Evolutionary conservation across 305 asterid species (phyloP), one percentile per base, ranked within the genome.

Genomic region (Ilex paraguariensis): DNA sequence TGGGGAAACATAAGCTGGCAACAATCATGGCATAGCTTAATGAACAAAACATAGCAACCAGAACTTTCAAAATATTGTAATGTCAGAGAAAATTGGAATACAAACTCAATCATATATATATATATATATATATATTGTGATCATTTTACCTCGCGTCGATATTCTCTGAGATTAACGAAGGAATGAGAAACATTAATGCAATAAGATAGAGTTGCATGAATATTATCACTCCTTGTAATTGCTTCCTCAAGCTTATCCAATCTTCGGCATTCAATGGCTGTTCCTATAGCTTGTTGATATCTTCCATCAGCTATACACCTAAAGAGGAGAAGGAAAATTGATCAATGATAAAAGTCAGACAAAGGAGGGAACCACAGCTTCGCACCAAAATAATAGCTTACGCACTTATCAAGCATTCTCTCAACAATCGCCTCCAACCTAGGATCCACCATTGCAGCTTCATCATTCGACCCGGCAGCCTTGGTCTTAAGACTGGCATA

Each of bases 401-500:
- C 88, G 30, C 81, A 89, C 96, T 82, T 87, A 60, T 89, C 92
- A 73, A 89, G 95, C 93, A 89, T 84, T 68, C 90, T 80, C 83
- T 91, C 99, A 6, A 94, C 99, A 77, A 94, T 91, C 14, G 93
- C 95, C 79, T 94, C 99, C 75, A 94, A 65, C 71, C 99, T 85
- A 62, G 96, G 84, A 75, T 91, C 99, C 74, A 94, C 76, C 46
- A 73, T 77, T 15, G 84, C 78, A 39, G 88, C 67, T 65, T 75
- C 82, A 70, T 75, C 86, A 61, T 85, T 85, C 54, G 84, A 62
- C 77, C 88, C 96, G 36, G 95, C 97, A 46, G 91, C 91, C 76
- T 71, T 94, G 51, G 82, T 87, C 87, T 79, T 91, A 72, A 87
- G 71, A 68, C 73, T 83, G 50, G 96, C 98, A 79, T 94, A 94